phyloP scores from a whole-genome alignment of 192 early-diverging fungal species.

The Coemansia sp. region DNA sequence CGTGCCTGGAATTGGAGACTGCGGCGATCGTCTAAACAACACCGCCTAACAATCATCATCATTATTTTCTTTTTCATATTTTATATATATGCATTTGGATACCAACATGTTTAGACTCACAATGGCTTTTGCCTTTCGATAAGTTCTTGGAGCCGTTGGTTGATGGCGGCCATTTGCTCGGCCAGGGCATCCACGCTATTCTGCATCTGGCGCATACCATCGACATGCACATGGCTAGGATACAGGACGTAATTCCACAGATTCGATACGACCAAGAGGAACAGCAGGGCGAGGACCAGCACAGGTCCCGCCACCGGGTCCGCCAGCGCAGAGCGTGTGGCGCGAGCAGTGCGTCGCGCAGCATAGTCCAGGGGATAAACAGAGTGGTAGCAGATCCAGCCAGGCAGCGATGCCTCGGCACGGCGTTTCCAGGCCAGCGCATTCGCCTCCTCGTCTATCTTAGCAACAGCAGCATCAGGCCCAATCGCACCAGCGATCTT shows the following conservation, averaged over 20 bases:
- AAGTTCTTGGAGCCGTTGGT: constrained; percentile 26
- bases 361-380: constrained; percentile 22
- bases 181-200: constrained; percentile 31
- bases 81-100: neutral
- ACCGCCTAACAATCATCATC: constrained; percentile 23
- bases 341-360: neutral
- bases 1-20: constrained; percentile 66
- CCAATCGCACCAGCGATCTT: neutral
- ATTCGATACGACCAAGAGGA: constrained; percentile 24
- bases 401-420: constrained; percentile 26
- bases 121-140: constrained; percentile 7
- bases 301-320: constrained; percentile 15
- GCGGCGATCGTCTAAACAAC: constrained; percentile 68
- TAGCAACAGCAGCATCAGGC: constrained; percentile 1
- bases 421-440: constrained; percentile 16
- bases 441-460: neutral
- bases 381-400: constrained; percentile 29
- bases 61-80: neutral
- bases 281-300: constrained; percentile 14
- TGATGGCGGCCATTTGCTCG: constrained; percentile 24
- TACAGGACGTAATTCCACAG: constrained; percentile 16
- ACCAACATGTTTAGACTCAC: neutral
- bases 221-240: constrained; percentile 11
- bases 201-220: constrained; percentile 27
- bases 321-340: neutral